phyloP scores from a whole-genome alignment of 2,329 filamentous ascomycete species.

The Phialophora chinensis region DNA sequence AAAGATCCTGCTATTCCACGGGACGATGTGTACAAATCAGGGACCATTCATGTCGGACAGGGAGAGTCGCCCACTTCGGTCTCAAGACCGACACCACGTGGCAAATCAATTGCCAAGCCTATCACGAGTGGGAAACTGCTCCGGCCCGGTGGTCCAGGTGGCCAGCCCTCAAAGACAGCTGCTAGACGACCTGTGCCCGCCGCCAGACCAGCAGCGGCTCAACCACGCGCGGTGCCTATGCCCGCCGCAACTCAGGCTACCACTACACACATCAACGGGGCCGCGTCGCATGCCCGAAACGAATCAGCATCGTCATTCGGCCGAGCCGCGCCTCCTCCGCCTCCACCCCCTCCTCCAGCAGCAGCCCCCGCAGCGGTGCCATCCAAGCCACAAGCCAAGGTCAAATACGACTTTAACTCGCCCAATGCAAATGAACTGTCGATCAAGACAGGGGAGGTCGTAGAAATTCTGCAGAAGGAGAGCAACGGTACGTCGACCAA shows the following conservation, averaged over 20 bases:
- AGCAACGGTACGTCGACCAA: conserved; percentile 74
- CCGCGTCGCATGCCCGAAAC: conserved; percentile 59
- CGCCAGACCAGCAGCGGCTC: conserved; percentile 44
- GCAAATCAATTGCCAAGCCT: conserved; percentile 83
- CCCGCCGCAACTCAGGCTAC: conserved; percentile 47
- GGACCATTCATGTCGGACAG: conserved; percentile 81
- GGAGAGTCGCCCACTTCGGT: conserved; percentile 83
- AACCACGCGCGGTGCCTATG: conserved; percentile 17
- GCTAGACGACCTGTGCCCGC: conserved; percentile 44
- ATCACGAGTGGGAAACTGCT: conserved; percentile 94
- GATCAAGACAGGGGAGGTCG: conserved; percentile 76
- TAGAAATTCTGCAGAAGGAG: conserved; percentile 93
- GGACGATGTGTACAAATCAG: conserved; percentile 92
- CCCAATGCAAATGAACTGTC: conserved; percentile 85
- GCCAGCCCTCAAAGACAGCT: conserved; percentile 70
- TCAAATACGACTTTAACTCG: conserved; percentile 88
- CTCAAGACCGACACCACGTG: conserved; percentile 84
- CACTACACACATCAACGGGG: conserved; percentile 52
- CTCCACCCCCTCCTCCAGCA: conserved; percentile 69
- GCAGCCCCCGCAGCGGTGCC: conserved; percentile 65
- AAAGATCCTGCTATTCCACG: conserved; percentile 78
- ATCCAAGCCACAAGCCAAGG: conserved; percentile 81
- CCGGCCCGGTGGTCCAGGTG: conserved; percentile 83
- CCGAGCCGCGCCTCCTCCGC: conserved; percentile 60
- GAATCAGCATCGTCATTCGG: conserved; percentile 58